Evolutionary conservation across 1,284 basidiomycete genomes (phyloP).

Genomic region (Amylostereum areolatum): DNA sequence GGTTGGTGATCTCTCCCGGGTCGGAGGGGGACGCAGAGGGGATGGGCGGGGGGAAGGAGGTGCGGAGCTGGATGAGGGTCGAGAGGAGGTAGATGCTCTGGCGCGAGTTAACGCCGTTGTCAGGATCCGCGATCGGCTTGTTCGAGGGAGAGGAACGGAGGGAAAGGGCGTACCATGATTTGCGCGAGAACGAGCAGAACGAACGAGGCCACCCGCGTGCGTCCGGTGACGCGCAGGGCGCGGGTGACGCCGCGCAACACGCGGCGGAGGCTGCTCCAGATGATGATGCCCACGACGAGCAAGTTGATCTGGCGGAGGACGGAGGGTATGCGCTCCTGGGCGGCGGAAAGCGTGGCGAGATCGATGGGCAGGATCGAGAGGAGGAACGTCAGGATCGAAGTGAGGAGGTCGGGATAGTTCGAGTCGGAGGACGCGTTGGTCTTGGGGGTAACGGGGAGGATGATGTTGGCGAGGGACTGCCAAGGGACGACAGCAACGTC

Average conservation of each 20-base stretch:
- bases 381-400: constrained; percentile 46
- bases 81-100: constrained; percentile 76
- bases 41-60: constrained; percentile 60
- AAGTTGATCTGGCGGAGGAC: constrained; percentile 65
- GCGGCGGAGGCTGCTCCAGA: constrained; percentile 60
- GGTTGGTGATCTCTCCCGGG: constrained; percentile 31
- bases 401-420: constrained; percentile 55
- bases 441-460: constrained; percentile 4
- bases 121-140: constrained; percentile 1
- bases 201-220: constrained; percentile 61
- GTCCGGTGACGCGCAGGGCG: constrained; percentile 56
- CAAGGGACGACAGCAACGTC: background rate
- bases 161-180: constrained; percentile 53
- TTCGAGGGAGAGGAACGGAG: background rate
- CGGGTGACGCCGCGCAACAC: constrained; percentile 61
- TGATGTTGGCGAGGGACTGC: constrained; percentile 49
- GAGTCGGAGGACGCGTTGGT: constrained; percentile 25
- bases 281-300: constrained; percentile 64
- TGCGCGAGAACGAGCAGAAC: constrained; percentile 71
- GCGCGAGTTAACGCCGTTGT: no score
- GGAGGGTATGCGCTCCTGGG: constrained; percentile 34
- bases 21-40: constrained; percentile 14
- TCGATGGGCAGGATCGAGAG: constrained; percentile 41
- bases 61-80: constrained; percentile 71
- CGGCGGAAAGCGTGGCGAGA: constrained; percentile 8